Conservation (phyloP, 169 alveolate species). For the Babesia divergens region DNA sequence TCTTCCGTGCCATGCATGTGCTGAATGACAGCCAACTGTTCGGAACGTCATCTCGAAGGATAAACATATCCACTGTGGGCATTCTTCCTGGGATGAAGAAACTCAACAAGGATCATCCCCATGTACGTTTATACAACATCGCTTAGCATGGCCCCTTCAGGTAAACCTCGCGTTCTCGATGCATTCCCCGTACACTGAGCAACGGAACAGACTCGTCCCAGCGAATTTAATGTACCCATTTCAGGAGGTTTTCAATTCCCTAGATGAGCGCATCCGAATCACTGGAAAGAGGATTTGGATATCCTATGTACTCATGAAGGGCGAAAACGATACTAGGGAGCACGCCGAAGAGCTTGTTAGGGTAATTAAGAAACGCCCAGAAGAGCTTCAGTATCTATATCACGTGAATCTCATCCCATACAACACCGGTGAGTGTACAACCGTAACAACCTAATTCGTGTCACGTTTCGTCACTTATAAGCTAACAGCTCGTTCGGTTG, state of each 20-base stretch:
- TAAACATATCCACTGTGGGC: conserved; percentile 82
- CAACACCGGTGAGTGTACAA: conserved; percentile 59
- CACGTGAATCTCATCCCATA: conserved; percentile 72
- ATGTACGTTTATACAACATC: conserved; percentile 42
- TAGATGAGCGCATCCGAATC: conserved; percentile 77
- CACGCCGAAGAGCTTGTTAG: conserved; percentile 74
- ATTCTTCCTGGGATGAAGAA: conserved; percentile 83
- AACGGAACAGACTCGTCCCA: conserved; percentile 72
- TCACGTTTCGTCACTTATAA: neutral
- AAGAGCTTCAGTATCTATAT: conserved; percentile 63
- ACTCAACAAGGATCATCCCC: conserved; percentile 74
- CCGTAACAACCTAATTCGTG: neutral
- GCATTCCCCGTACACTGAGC: conserved; percentile 82
- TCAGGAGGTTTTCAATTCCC: conserved; percentile 73
- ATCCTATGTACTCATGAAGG: conserved; percentile 78
- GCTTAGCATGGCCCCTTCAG: conserved; percentile 16
- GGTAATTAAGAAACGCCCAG: conserved; percentile 66
- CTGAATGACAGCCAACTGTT: conserved; percentile 68
- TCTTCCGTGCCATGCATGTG: conserved; percentile 77
- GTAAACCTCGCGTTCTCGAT: conserved; percentile 81
- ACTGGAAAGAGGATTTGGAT: conserved; percentile 86
- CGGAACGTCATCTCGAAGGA: conserved; percentile 75
- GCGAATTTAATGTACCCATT: conserved; percentile 79
- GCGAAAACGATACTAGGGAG: conserved; percentile 70
- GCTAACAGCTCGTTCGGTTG: conserved; percentile 35